phyloP scores from a whole-genome alignment of 1,139 yeast species.

The Protomyces lactucae-debilis region DNA sequence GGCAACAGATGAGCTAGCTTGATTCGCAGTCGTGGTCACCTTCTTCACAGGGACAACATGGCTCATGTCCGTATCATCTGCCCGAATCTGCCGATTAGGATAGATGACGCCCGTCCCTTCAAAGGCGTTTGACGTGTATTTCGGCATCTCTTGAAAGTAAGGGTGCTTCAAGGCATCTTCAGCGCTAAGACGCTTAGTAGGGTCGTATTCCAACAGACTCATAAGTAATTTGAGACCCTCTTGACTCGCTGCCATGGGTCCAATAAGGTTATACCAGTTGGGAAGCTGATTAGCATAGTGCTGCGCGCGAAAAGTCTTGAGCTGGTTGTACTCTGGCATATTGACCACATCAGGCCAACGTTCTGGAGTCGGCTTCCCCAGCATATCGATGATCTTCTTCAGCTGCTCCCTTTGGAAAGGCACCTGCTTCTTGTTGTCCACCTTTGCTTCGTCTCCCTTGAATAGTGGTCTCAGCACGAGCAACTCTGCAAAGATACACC shows the following conservation, averaged over 20 bases:
- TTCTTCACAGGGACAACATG: not conserved
- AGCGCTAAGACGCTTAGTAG: slow-evolving; percentile 71
- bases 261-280: slow-evolving; percentile 80
- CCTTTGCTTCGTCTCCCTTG: slow-evolving; percentile 96
- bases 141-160: slow-evolving; percentile 77
- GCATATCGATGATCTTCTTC: slow-evolving; percentile 78
- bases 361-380: slow-evolving; percentile 72
- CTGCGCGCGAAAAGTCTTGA: slow-evolving; percentile 53
- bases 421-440: slow-evolving; percentile 84
- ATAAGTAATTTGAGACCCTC: slow-evolving; percentile 69
- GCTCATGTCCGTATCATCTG: slow-evolving; percentile 24
- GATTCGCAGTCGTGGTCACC: not conserved
- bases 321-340: slow-evolving; percentile 77
- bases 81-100: slow-evolving; percentile 24
- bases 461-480: slow-evolving; percentile 85
- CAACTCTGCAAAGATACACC: slow-evolving; percentile 90
- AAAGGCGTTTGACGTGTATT: slow-evolving; percentile 35
- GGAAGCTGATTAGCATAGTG: slow-evolving; percentile 61
- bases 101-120: slow-evolving; percentile 12
- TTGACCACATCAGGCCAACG: slow-evolving; percentile 73
- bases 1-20: not conserved
- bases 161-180: slow-evolving; percentile 77
- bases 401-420: slow-evolving; percentile 93
- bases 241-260: slow-evolving; percentile 55
- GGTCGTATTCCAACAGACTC: slow-evolving; percentile 71